Conservation (phyloP, 345 rosid species). For the Moricandia arvensis region DNA sequence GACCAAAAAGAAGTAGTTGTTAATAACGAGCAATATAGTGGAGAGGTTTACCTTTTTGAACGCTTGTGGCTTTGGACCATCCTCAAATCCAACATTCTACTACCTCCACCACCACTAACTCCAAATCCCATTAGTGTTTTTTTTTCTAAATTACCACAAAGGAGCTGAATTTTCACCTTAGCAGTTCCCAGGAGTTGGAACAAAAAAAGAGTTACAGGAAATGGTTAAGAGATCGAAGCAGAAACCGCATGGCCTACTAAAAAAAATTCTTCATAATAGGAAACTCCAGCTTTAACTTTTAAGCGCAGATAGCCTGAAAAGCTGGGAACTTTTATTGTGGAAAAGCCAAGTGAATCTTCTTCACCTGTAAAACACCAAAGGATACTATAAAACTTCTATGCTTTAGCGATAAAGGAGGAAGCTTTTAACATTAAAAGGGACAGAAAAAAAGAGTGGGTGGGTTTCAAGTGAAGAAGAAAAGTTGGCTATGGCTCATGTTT, state of each 20-base stretch:
- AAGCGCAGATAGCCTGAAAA: conserved; percentile 32
- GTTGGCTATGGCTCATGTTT: conserved; percentile 28
- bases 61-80: conserved; percentile 63
- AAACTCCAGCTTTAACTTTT: conserved; percentile 17
- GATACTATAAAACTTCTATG: conserved; percentile 29
- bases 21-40: conserved; percentile 34
- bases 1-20: conserved; percentile 5
- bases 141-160: conserved; percentile 31
- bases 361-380: conserved; percentile 37
- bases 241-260: not conserved
- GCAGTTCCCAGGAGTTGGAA: not conserved
- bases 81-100: conserved; percentile 57
- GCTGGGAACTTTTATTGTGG: conserved; percentile 35
- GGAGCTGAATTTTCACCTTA: conserved; percentile 11
- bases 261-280: not conserved
- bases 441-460: conserved; percentile 49
- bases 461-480: conserved; percentile 43
- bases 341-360: conserved; percentile 48
- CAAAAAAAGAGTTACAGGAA: conserved; percentile 1
- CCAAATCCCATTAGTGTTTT: conserved; percentile 51
- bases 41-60: conserved; percentile 69
- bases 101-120: conserved; percentile 46
- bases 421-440: conserved; percentile 51
- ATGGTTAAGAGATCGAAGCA: conserved; percentile 8
- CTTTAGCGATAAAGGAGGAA: conserved; percentile 35